phyloP scores from a whole-genome alignment of 441 rosid species.

The Brassica balearica region DNA sequence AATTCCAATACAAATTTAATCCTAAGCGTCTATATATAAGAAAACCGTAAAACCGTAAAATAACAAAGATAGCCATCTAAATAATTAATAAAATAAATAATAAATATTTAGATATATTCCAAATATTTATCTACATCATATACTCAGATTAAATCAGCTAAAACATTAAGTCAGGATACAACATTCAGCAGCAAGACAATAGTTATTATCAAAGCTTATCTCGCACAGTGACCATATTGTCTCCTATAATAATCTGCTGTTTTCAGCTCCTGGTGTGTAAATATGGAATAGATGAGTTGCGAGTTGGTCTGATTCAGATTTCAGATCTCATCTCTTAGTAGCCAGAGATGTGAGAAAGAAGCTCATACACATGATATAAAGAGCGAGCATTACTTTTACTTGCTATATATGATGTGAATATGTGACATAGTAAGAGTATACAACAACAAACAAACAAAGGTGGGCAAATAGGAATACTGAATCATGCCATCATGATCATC shows the following conservation, averaged over 20 bases:
- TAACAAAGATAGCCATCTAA: no score
- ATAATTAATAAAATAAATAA: no score
- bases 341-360: constrained; percentile 51
- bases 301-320: constrained; percentile 49
- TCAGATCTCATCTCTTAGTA: constrained; percentile 73
- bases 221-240: constrained; percentile 50
- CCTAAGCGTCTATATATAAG: no score
- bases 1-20: no score
- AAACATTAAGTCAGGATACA: constrained; percentile 36
- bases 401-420: constrained; percentile 23
- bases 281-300: constrained; percentile 82
- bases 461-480: constrained; percentile 12
- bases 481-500: constrained; percentile 46
- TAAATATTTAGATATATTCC: no score
- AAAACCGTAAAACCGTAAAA: no score
- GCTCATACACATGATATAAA: background rate
- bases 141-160: constrained; percentile 50
- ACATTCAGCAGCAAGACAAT: constrained; percentile 55
- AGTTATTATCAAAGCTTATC: constrained; percentile 83
- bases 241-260: constrained; percentile 51
- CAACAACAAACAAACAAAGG: constrained; percentile 22
- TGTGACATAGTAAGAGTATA: constrained; percentile 30
- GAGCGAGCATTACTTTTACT: background rate
- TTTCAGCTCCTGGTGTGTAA: constrained; percentile 72
- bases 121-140: constrained; percentile 44